A percentile compares a stretch with the other conserved stretches of the same genome.
Conservation (phyloP, 139 green algal genomes). For the Asterochloris erici region DNA sequence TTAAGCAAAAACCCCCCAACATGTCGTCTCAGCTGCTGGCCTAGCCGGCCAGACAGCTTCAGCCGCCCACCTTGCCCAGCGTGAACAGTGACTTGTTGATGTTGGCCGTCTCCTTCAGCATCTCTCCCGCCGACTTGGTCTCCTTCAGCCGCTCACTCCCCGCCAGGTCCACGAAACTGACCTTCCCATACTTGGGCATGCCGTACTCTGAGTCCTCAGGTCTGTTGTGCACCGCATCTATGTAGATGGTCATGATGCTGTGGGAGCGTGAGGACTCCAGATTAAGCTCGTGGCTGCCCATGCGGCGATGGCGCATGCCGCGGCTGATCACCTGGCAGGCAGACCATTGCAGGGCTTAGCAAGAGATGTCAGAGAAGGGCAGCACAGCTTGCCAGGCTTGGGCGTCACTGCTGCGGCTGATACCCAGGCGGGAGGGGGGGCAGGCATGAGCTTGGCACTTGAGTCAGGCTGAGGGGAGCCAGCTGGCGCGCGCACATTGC, state of each 20-base stretch:
- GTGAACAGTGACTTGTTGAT: constrained; percentile 94
- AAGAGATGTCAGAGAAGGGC: too few relatives aligned
- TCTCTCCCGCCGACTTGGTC: constrained; percentile 58
- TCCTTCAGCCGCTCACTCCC: constrained; percentile 87
- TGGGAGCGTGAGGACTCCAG: constrained; percentile 76
- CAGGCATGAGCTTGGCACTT: too few relatives aligned
- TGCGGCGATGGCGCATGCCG: constrained; percentile 69
- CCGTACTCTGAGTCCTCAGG: constrained; percentile 7
- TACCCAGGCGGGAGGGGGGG: too few relatives aligned
- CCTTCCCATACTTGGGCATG: constrained; percentile 25
- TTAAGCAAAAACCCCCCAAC: too few relatives aligned
- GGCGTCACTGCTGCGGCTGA: too few relatives aligned
- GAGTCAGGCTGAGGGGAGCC: too few relatives aligned
- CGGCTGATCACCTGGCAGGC: constrained; percentile 57
- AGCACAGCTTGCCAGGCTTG: too few relatives aligned
- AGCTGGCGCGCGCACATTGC: constrained; percentile 16
- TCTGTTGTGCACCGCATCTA: constrained; percentile 29
- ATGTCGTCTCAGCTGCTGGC: too few relatives aligned
- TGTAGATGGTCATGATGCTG: constrained; percentile 84
- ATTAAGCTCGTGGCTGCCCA: constrained; percentile 86
- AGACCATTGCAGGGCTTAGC: background rate
- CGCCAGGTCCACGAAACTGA: constrained; percentile 91
- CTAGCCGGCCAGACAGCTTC: too few relatives aligned
- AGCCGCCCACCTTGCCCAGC: constrained; percentile 77
- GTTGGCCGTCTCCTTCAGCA: constrained; percentile 84